Evolutionary conservation across 148 eudicot species (phyloP).

Genomic region (Spergularia marina): DNA sequence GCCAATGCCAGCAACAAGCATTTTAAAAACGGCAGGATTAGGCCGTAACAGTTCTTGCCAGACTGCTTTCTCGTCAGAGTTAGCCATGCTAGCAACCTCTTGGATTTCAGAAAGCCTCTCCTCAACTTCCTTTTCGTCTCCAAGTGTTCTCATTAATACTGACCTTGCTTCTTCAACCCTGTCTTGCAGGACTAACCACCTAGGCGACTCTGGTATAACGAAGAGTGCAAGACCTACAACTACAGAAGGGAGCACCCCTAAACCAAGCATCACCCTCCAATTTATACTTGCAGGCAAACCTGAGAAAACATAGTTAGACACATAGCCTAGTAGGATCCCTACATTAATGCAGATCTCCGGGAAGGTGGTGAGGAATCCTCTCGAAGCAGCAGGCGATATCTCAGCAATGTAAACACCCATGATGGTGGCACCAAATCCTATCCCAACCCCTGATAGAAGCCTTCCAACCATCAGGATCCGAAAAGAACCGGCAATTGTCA

Average conservation of each 20-base stretch:
- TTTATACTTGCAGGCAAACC: constrained; percentile 35
- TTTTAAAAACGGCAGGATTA: constrained; percentile 49
- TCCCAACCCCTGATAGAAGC: constrained; percentile 41
- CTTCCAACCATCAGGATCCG: constrained; percentile 36
- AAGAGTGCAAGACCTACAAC: constrained; percentile 65
- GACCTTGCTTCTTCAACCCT: constrained; percentile 62
- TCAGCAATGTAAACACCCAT: constrained; percentile 46
- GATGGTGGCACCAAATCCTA: constrained; percentile 38
- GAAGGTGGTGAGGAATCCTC: constrained; percentile 47
- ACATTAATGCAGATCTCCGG: constrained; percentile 43
- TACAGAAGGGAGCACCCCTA: constrained; percentile 75
- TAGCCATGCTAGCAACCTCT: constrained; percentile 43
- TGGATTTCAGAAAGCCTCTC: constrained; percentile 71
- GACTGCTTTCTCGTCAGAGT: constrained; percentile 48
- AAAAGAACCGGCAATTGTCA: constrained; percentile 38
- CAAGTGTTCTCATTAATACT: constrained; percentile 57
- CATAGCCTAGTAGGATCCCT: constrained; percentile 43
- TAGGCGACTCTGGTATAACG: constrained; percentile 80
- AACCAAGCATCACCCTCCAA: constrained; percentile 67
- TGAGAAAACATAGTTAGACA: constrained; percentile 45
- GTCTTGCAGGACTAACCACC: constrained; percentile 75
- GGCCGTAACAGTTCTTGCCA: constrained; percentile 78
- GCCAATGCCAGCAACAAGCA: constrained; percentile 72
- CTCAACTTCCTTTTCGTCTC: constrained; percentile 55
- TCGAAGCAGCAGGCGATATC: constrained; percentile 37